phyloP scores from a whole-genome alignment of 441 rosid species.

The Cnidoscolus chayamansa region DNA sequence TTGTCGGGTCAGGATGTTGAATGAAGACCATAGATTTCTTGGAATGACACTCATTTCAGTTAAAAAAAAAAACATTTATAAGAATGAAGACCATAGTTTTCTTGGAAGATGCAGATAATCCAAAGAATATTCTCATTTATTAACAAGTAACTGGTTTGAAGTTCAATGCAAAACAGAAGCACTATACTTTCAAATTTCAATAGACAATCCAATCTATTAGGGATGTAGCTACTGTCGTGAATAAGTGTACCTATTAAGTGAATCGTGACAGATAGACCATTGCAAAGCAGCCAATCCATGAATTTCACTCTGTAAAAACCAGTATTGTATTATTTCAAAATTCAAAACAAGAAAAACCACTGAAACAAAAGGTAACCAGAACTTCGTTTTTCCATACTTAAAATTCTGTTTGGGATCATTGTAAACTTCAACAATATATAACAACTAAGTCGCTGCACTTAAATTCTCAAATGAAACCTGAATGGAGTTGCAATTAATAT shows the following conservation, averaged over 20 bases:
- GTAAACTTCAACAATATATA: neutral
- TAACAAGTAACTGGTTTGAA: neutral
- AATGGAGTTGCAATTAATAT: neutral
- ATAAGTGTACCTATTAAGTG: slow-evolving; percentile 52
- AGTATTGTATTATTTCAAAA: slow-evolving; percentile 6
- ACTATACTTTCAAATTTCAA: neutral
- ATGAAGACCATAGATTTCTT: too few species aligned
- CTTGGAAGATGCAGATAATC: too few species aligned
- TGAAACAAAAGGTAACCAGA: neutral
- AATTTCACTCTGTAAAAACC: slow-evolving; percentile 73
- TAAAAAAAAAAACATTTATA: neutral
- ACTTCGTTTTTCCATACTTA: neutral
- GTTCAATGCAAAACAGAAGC: neutral
- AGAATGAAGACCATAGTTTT: neutral
- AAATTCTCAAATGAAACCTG: neutral
- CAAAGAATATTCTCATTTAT: neutral
- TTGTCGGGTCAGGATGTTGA: too few species aligned
- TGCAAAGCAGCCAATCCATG: slow-evolving; percentile 93
- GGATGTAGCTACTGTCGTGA: neutral
- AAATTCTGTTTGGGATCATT: neutral
- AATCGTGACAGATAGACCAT: slow-evolving; percentile 92
- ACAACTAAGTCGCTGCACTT: neutral
- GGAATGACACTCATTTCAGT: neutral
- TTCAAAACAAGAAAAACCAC: neutral
- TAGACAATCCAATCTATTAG: neutral